phyloP scores from a whole-genome alignment of 331 rosid genomes.

The Prunus yedoensis region DNA sequence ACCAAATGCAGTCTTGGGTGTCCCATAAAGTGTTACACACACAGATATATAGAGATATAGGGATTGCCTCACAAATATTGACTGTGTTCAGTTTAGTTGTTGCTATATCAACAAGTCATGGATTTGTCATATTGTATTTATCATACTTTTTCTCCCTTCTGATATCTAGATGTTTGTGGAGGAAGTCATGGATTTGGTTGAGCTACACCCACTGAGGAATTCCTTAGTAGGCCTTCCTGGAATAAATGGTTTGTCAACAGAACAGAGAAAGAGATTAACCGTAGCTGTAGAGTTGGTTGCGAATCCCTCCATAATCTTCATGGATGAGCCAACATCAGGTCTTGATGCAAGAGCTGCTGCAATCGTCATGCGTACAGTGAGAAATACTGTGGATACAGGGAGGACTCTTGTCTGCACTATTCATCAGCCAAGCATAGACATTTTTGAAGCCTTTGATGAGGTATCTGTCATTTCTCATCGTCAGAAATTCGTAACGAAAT shows the following conservation, averaged over 20 bases:
- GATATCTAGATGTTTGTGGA: slow-evolving; percentile 57
- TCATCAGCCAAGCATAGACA: slow-evolving; percentile 84
- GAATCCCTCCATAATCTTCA: slow-evolving; percentile 71
- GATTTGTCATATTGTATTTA: background rate
- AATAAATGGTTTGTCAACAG: slow-evolving; percentile 61
- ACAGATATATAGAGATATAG: too few species aligned
- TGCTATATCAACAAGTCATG: too few species aligned
- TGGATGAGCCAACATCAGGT: slow-evolving; percentile 86
- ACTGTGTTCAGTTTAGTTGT: too few species aligned
- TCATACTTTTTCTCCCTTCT: background rate
- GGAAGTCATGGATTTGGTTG: slow-evolving; percentile 68
- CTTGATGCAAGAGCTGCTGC: slow-evolving; percentile 80
- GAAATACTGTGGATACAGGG: slow-evolving; percentile 69
- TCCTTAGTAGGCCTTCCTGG: slow-evolving; percentile 78
- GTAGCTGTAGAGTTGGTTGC: slow-evolving; percentile 75
- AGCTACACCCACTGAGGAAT: slow-evolving; percentile 53
- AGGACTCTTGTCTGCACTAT: slow-evolving; percentile 76
- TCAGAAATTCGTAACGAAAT: background rate
- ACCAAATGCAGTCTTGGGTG: too few species aligned
- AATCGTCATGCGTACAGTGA: slow-evolving; percentile 67
- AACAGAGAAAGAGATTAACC: slow-evolving; percentile 76
- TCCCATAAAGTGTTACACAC: too few species aligned
- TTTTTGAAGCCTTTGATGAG: slow-evolving; percentile 82
- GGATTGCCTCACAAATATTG: too few species aligned
- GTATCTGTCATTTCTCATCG: slow-evolving; percentile 22